A percentile compares a stretch with the other conserved stretches of the same genome.
Conservation (phyloP, 768 basidiomycete species). For the Termitomyces sp. region DNA sequence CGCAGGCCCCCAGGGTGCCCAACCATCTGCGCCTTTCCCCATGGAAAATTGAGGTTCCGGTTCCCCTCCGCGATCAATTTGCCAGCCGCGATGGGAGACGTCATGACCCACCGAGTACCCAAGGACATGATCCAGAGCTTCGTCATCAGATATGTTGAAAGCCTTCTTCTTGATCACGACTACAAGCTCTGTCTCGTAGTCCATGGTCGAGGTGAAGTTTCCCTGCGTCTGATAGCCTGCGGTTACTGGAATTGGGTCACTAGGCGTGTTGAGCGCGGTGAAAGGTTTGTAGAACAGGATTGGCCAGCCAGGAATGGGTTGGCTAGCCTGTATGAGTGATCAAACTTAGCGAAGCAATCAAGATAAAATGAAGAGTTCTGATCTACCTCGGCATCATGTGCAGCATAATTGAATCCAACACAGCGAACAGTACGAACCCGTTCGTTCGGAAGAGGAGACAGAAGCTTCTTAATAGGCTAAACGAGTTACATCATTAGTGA, state of each 20-base stretch:
- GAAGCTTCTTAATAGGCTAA: slow-evolving; percentile 20
- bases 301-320: slow-evolving; percentile 18
- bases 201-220: slow-evolving; percentile 35
- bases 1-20: slow-evolving; percentile 37
- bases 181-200: slow-evolving; percentile 38
- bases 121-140: slow-evolving; percentile 35
- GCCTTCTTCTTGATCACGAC: slow-evolving; percentile 36
- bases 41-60: slow-evolving; percentile 39
- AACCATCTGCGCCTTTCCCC: slow-evolving; percentile 39
- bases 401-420: slow-evolving; percentile 25
- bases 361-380: background rate
- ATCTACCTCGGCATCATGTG: slow-evolving; percentile 19
- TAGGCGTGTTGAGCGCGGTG: slow-evolving; percentile 23
- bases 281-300: slow-evolving; percentile 25
- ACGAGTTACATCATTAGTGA: background rate
- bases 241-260: slow-evolving; percentile 21
- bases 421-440: slow-evolving; percentile 23
- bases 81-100: slow-evolving; percentile 40
- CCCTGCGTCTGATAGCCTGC: slow-evolving; percentile 34
- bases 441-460: slow-evolving; percentile 23
- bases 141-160: slow-evolving; percentile 37
- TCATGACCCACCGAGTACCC: slow-evolving; percentile 37
- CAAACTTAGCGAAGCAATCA: background rate
- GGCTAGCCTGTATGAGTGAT: slow-evolving; percentile 10
- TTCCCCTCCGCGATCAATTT: slow-evolving; percentile 35